These are phyloP conservation scores for Stagonosporopsis cucurbitacearum DNA, from an alignment of 2,329 filamentous ascomycete species.

Conservation along the genomic window DNA sequence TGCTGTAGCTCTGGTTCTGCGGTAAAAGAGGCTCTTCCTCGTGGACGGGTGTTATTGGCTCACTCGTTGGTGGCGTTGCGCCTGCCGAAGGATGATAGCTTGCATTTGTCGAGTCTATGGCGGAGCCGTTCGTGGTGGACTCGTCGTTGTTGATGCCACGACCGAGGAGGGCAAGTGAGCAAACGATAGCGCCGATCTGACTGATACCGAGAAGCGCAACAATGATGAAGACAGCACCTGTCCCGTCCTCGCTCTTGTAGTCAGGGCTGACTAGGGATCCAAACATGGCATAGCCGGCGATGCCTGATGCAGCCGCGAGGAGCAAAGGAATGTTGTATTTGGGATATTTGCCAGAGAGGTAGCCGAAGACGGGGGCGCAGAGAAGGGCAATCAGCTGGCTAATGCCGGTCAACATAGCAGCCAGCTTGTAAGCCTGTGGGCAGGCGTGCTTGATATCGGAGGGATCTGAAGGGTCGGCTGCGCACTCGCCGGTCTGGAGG, in stretches of 20 bases:
- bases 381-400: conserved; percentile 87
- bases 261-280: conserved; percentile 80
- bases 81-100: conserved; percentile 42
- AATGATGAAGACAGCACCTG: conserved; percentile 72
- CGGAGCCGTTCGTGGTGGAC: conserved; percentile 14
- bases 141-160: conserved; percentile 71
- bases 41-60: conserved; percentile 34
- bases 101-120: conserved; percentile 18
- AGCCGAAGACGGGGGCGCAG: conserved; percentile 86
- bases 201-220: conserved; percentile 85
- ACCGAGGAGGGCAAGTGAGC: conserved; percentile 86
- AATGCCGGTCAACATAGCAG: conserved; percentile 84
- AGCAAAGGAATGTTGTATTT: conserved; percentile 77
- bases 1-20: conserved; percentile 22
- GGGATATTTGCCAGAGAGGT: conserved; percentile 71
- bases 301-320: conserved; percentile 72
- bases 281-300: conserved; percentile 79
- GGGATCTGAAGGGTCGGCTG: conserved; percentile 52
- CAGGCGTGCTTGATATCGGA: conserved; percentile 83
- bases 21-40: conserved; percentile 41
- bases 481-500: conserved; percentile 79
- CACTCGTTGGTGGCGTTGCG: conserved; percentile 42
- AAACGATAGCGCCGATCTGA: conserved; percentile 96
- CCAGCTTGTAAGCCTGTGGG: conserved; percentile 83
- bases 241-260: conserved; percentile 71